Evolutionary conservation across 495 filamentous ascomycete species (phyloP).

Genomic region (Penicillium lagena): DNA sequence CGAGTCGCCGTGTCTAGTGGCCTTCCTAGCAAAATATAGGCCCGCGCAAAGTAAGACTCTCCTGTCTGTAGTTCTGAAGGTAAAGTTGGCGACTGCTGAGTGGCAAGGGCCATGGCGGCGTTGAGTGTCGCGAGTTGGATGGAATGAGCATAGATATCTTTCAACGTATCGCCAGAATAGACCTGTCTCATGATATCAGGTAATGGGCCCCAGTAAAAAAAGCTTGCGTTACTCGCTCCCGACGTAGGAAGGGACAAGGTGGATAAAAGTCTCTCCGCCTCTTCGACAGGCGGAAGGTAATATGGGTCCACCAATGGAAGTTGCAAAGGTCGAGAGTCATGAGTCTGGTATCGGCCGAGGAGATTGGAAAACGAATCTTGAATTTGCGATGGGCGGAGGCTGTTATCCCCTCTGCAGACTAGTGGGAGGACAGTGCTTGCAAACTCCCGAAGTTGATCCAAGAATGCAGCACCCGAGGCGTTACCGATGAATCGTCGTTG

Average conservation of each 20-base stretch:
- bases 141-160: neutral
- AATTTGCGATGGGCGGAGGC: neutral
- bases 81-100: neutral
- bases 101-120: neutral
- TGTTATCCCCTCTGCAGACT: neutral
- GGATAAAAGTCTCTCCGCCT: too few relatives aligned
- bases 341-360: neutral
- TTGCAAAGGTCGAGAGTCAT: neutral
- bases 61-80: neutral
- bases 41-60: conserved; percentile 18
- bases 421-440: neutral
- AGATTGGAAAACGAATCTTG: neutral
- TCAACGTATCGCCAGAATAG: neutral
- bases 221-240: too few relatives aligned
- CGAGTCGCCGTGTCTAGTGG: conserved; percentile 23
- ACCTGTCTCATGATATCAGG: too few relatives aligned
- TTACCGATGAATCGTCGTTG: neutral
- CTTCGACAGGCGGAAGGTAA: neutral
- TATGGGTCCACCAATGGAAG: neutral
- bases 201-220: too few relatives aligned
- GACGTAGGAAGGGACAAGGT: too few relatives aligned
- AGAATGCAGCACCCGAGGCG: neutral
- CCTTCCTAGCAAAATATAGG: conserved; percentile 25
- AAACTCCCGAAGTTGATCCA: conserved; percentile 1
- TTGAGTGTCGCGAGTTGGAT: neutral